phyloP scores from a whole-genome alignment of 768 basidiomycete species.

The Rhizopogon vinicolor region DNA sequence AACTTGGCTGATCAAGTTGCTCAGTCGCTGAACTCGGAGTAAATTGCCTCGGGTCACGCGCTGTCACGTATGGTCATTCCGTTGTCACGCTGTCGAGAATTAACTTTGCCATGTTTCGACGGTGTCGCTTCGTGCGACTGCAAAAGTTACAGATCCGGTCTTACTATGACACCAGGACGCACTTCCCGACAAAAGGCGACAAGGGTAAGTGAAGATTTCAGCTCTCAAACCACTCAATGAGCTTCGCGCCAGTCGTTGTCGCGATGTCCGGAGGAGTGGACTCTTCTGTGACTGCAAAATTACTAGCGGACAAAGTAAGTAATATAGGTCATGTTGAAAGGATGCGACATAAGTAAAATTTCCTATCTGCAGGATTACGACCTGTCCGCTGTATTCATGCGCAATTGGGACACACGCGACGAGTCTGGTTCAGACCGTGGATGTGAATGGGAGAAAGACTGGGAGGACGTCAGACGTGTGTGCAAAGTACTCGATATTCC shows the following conservation, averaged over 20 bases:
- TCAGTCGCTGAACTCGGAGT: not conserved
- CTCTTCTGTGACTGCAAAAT: constrained; percentile 80
- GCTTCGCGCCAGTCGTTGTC: constrained; percentile 58
- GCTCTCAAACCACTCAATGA: not conserved
- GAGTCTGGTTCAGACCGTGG: constrained; percentile 75
- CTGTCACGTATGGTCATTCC: not conserved
- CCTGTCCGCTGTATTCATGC: constrained; percentile 89
- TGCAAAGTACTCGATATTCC: constrained; percentile 70
- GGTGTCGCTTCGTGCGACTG: constrained; percentile 4
- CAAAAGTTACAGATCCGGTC: constrained; percentile 1
- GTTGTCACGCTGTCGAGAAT: not conserved
- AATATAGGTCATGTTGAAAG: not conserved
- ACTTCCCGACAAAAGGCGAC: constrained; percentile 20
- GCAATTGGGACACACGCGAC: constrained; percentile 91
- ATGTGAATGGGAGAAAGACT: constrained; percentile 96
- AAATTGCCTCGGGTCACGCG: not conserved
- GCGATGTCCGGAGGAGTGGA: constrained; percentile 97
- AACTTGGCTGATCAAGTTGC: not conserved
- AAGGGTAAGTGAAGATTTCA: constrained; percentile 13
- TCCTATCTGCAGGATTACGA: constrained; percentile 57
- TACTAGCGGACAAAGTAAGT: constrained; percentile 64
- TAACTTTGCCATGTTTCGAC: constrained; percentile 4
- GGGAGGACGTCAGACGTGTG: constrained; percentile 83
- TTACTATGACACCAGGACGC: constrained; percentile 12
- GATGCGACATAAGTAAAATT: not conserved